Conservation (phyloP, 176 grass and related monocot genomes). For the Aegilops longissima region DNA sequence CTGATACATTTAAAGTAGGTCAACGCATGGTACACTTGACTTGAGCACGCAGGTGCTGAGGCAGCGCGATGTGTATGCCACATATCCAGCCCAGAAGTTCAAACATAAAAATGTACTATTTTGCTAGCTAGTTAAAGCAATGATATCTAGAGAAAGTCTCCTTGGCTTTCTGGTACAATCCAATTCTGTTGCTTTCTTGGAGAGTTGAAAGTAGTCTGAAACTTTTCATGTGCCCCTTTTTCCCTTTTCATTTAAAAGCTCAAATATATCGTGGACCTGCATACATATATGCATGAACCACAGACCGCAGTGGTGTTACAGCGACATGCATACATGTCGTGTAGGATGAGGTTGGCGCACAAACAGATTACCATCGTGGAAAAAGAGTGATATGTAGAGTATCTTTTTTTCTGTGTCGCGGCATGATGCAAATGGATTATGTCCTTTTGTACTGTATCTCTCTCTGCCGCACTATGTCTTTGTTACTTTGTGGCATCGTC, state of each 20-base stretch:
- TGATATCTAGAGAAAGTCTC: not conserved
- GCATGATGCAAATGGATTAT: no score
- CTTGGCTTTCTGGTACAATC: not conserved
- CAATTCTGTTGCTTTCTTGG: not conserved
- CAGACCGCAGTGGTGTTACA: not conserved
- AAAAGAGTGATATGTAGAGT: no score
- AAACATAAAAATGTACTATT: not conserved
- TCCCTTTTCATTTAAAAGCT: not conserved
- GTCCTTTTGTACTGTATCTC: no score
- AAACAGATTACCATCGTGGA: no score
- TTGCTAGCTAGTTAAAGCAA: not conserved
- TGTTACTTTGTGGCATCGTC: no score
- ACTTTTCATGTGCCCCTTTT: not conserved
- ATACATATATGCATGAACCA: not conserved
- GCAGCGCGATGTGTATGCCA: no score
- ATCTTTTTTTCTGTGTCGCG: no score
- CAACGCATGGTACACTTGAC: no score
- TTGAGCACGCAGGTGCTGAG: no score
- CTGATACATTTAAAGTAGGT: no score
- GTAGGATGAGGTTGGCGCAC: not conserved
- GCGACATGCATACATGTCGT: not conserved
- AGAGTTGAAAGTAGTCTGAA: slow-evolving; percentile 24
- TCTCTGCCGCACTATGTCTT: no score
- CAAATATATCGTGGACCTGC: not conserved
- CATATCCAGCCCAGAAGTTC: not conserved